Evolutionary conservation across 495 filamentous ascomycete species (phyloP).

Genomic region (Xylona heveae): DNA sequence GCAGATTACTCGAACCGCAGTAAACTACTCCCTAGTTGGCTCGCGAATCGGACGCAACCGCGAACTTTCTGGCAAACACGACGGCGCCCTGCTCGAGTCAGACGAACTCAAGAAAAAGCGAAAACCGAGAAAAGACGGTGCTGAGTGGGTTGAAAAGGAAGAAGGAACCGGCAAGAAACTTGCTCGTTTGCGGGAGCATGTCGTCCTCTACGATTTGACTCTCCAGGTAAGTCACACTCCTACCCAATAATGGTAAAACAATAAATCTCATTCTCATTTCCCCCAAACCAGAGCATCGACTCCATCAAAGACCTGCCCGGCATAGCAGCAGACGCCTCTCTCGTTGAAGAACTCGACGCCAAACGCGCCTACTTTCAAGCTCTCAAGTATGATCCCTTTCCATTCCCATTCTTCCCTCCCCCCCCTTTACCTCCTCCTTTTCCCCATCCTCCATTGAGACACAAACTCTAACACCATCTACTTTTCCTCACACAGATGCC

Average conservation of each 20-base stretch:
- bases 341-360: slow-evolving; percentile 53
- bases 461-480: not conserved
- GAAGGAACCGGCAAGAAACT: slow-evolving; percentile 45
- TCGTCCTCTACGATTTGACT: slow-evolving; percentile 83
- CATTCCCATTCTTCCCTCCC: not conserved
- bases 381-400: slow-evolving; percentile 37
- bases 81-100: slow-evolving; percentile 43
- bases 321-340: slow-evolving; percentile 62
- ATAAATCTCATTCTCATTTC: no score
- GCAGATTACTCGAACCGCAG: slow-evolving; percentile 76
- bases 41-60: slow-evolving; percentile 91
- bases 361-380: slow-evolving; percentile 74
- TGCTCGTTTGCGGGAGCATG: slow-evolving; percentile 63
- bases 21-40: slow-evolving; percentile 80
- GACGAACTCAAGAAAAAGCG: slow-evolving; percentile 23
- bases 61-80: slow-evolving; percentile 57
- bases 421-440: not conserved
- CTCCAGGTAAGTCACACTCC: slow-evolving; percentile 24
- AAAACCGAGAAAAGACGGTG: slow-evolving; percentile 31
- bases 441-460: slow-evolving; percentile 5
- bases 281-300: slow-evolving; percentile 46
- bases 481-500: slow-evolving; percentile 48
- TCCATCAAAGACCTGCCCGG: slow-evolving; percentile 78
- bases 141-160: slow-evolving; percentile 21
- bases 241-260: no score